Evolutionary conservation across 1,139 yeast genomes (phyloP), one percentile per base, ranked within the genome.

Genomic region (Magnusiomyces fungicola): DNA sequence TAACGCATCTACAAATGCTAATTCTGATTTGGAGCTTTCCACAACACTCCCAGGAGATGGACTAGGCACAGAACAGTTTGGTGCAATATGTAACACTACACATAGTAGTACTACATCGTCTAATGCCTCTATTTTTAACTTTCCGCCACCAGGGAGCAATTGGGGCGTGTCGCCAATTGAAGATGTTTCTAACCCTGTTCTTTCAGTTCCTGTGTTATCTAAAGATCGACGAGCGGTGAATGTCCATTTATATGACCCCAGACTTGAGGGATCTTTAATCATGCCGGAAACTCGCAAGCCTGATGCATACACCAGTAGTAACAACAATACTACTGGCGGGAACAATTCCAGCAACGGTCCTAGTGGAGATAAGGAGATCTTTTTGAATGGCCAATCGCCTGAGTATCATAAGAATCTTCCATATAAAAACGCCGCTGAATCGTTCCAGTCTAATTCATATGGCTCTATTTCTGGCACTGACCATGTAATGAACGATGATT

Each of bases 141-240:
- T 38, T 22, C 27, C 41, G 18, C 41, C 41, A 38, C 22, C 29
- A 14, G 21, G 23, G 16, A 29, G 25, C 3, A 14, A 4, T 3
- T 38, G 41, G 41, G 41, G 41, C 21, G 12, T 38, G 4, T 25
- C 25, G 29, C 41, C 41, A 6, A 21, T 38, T 14, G 41, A 38
- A 16, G 27, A 21, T 14, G 41, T 38, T 14, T 38, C 41, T 6
- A 38, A 38, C 14, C 41, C 41, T 3, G 41, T 38, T 21, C 16
- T 21, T 6, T 38, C 41, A 3, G 24, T 38, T 12, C 27, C 41
- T 12, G 21, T 38, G 6, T 14, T 21, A 4, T 14, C 24, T 19
- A 22, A 22, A 21, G 25, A 38, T 16, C n/a, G 25, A 29, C 14
- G 25, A 10, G 10, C 29, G 9, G 25, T 38, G 18, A 21, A 21